Evolutionary conservation across 306 rosid species (phyloP).

Genomic region (Quercus cerris): DNA sequence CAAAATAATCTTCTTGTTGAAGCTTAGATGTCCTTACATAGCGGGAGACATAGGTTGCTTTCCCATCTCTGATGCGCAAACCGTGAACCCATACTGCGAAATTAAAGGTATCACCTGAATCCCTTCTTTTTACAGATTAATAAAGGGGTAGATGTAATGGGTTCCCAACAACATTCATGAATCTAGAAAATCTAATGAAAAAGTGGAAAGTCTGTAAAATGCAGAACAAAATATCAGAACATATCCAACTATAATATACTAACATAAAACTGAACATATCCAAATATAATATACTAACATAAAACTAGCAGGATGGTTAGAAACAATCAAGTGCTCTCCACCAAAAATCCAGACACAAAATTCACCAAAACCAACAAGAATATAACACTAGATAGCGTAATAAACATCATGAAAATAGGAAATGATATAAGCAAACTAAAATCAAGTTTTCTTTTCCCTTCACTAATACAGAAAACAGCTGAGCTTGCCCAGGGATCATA

Average conservation of each 20-base stretch:
- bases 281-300: neutral
- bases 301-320: neutral
- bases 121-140: conserved; percentile 1
- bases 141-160: neutral
- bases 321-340: neutral
- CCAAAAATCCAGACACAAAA: neutral
- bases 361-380: too few species aligned
- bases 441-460: neutral
- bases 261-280: neutral
- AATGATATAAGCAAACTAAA: neutral
- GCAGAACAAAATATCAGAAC: neutral
- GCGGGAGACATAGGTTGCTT: conserved; percentile 84
- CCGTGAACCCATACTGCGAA: conserved; percentile 93
- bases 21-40: conserved; percentile 77
- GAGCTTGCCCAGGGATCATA: neutral
- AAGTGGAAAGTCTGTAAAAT: neutral
- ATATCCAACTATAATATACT: neutral
- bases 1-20: conserved; percentile 86
- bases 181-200: neutral
- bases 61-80: conserved; percentile 91
- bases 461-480: neutral
- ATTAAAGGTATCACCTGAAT: conserved; percentile 11
- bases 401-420: neutral
- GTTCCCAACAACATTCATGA: neutral
- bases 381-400: too few species aligned